phyloP scores from a whole-genome alignment of 805 yeast genomes.

The Yarrowia sp. region DNA sequence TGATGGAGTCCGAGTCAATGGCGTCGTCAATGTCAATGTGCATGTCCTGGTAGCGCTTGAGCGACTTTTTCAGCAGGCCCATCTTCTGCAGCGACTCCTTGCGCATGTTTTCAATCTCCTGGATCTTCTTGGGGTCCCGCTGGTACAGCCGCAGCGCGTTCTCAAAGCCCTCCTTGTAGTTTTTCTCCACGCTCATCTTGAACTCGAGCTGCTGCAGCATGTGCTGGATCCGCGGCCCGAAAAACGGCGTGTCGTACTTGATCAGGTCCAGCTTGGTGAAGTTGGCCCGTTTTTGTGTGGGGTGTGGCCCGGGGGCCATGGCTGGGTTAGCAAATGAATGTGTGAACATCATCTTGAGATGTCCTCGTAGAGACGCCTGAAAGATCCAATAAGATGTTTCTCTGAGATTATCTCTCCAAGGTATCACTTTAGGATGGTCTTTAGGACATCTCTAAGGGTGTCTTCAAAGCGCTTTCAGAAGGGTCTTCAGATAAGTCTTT shows the following conservation, averaged over 20 bases:
- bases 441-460: too few relatives aligned
- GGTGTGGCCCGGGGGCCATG: constrained; percentile 19
- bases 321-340: constrained; percentile 1
- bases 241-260: constrained; percentile 91
- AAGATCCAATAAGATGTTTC: too few relatives aligned
- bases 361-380: too few relatives aligned
- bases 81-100: constrained; percentile 85
- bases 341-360: too few relatives aligned
- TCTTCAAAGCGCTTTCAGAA: too few relatives aligned
- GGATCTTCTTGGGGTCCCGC: constrained; percentile 84
- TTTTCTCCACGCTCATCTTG: constrained; percentile 91
- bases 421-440: too few relatives aligned
- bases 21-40: constrained; percentile 69
- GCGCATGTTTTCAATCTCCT: constrained; percentile 88
- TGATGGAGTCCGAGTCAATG: constrained; percentile 68
- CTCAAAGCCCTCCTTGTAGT: constrained; percentile 90
- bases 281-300: constrained; percentile 43
- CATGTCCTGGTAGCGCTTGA: constrained; percentile 89
- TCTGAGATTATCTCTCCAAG: too few relatives aligned
- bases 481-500: too few relatives aligned
- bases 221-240: constrained; percentile 92
- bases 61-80: constrained; percentile 78
- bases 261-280: constrained; percentile 65
- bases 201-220: constrained; percentile 96
- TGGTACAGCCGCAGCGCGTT: constrained; percentile 89